phyloP scores from a whole-genome alignment of 1,139 yeast genomes.

The Debaryomyces sp. region DNA sequence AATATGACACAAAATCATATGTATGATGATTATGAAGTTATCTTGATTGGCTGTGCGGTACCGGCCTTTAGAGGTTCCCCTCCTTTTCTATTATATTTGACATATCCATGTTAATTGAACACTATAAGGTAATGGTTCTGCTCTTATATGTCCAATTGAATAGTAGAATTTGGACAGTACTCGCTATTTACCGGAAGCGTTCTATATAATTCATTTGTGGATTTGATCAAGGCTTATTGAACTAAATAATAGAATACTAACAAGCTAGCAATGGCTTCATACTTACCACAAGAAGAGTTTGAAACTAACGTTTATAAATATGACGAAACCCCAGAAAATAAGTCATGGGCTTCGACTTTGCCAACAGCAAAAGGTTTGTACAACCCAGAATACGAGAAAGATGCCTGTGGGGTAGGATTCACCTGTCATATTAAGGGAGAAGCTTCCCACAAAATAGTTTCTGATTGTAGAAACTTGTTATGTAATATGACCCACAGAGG shows the following conservation, averaged over 20 bases:
- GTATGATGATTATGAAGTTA: not conserved
- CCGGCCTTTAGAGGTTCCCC: constrained; percentile 3
- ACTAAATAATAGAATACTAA: not conserved
- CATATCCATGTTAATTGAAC: not conserved
- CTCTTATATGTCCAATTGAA: not conserved
- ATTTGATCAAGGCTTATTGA: not conserved
- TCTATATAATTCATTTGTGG: not conserved
- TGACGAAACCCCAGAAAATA: constrained; percentile 77
- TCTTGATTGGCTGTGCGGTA: constrained; percentile 1
- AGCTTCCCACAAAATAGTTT: constrained; percentile 87
- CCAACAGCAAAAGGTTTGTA: constrained; percentile 90
- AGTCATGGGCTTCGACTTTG: constrained; percentile 88
- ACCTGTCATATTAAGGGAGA: constrained; percentile 91
- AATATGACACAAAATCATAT: constrained; percentile 2
- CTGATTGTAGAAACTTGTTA: constrained; percentile 83
- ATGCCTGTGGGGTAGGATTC: constrained; percentile 99
- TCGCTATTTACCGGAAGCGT: not conserved
- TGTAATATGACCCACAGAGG: constrained; percentile 99
- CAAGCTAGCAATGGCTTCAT: constrained; percentile 28
- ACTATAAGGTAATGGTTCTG: not conserved
- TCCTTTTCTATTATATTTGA: not conserved
- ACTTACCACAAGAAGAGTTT: constrained; percentile 45
- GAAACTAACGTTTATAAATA: constrained; percentile 56
- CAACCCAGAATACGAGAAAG: constrained; percentile 92
- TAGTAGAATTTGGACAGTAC: not conserved